A percentile compares a stretch with the other conserved stretches of the same genome.
Evolutionary conservation across 1,284 basidiomycete species (phyloP).

Genomic region (Ganoderma lingzhi): DNA sequence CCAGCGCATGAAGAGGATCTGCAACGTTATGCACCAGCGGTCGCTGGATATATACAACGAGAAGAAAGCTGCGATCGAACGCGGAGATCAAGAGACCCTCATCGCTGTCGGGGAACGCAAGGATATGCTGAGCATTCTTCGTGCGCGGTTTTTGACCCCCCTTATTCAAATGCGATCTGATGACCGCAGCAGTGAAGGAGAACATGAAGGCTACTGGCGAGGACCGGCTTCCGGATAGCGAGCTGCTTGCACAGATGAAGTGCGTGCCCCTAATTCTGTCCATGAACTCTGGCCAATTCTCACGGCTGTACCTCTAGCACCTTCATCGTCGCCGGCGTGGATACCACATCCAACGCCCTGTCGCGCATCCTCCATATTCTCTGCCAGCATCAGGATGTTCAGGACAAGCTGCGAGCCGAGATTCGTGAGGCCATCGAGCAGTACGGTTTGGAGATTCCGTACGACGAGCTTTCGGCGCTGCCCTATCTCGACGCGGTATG

Average conservation of each 20-base stretch:
- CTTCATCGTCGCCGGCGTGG: conserved; percentile 24
- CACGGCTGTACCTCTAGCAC: background rate
- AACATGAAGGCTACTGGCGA: conserved; percentile 31
- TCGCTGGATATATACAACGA: conserved; percentile 28
- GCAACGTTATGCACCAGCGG: conserved; percentile 27
- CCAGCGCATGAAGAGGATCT: conserved; percentile 23
- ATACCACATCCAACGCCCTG: conserved; percentile 27
- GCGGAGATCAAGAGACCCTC: conserved; percentile 34
- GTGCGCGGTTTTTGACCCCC: conserved; percentile 24
- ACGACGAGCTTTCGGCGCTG: conserved; percentile 23
- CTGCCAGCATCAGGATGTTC: conserved; percentile 18
- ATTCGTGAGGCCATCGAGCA: conserved; percentile 13
- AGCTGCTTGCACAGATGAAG: conserved; percentile 37
- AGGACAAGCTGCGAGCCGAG: conserved; percentile 23
- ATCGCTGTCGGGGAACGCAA: conserved; percentile 38
- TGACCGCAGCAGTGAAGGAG: conserved; percentile 25
- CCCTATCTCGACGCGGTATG: conserved; percentile 28
- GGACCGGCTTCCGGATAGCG: conserved; percentile 37
- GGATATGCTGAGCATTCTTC: conserved; percentile 40
- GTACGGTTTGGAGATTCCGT: conserved; percentile 15
- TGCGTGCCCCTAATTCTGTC: conserved; percentile 16
- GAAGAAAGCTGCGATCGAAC: conserved; percentile 34
- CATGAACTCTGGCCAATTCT: background rate
- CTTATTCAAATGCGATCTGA: background rate
- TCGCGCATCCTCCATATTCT: conserved; percentile 23